Base-by-base conservation (phyloP, 73 alveolate species). In the Tetrahymena malaccensis region DNA sequence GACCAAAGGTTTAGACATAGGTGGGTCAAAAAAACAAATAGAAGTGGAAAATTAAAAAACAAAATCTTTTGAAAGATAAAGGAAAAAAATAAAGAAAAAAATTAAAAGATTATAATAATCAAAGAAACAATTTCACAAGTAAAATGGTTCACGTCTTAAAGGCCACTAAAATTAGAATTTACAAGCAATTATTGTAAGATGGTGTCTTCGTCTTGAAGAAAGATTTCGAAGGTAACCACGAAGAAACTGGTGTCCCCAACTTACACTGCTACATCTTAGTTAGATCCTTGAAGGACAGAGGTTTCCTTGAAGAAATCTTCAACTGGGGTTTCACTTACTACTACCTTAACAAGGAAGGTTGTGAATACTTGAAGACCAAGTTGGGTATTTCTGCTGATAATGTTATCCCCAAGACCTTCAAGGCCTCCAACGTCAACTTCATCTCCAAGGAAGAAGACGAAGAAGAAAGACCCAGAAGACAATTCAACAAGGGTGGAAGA, bases 271-370 rank as follows among this genome's bases (percentile, higher is more conserved):
- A 96, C 98, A 97, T 98, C 97, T 96, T 97, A 43, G 96, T 98
- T 94, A 97, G 98, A 85, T 97, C 99, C 16, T 97, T 98, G 94
- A 97, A 96, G 95, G 97, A 99, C 43, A 97, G 97, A 96, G 96
- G 98, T 94, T 95, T 93, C 94, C 97, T 96, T 35, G 95, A 97
- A 34, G 99, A 97, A 94, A 97, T 97, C 96, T 98, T 97, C 98
- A 94, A 96, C 97, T 98, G 99, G 99, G 98, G 97, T 95, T 98
- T 99, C 99, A 97, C 96, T 96, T 98, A 98, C 98, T 98, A 98
- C 98, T 96, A 96, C 96, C 96, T 98, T 97, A 98, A 97, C 94
- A 95, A 96, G 96, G 96, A 96, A 95, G 99, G 99, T 55, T 98
- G 97, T 43, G 96, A 96, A 84, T 98, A 97, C 98, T 97, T 98